These are phyloP conservation scores for Penicillium vulpinum DNA, from an alignment of 2,329 filamentous ascomycete species.

Conservation along the genomic window DNA sequence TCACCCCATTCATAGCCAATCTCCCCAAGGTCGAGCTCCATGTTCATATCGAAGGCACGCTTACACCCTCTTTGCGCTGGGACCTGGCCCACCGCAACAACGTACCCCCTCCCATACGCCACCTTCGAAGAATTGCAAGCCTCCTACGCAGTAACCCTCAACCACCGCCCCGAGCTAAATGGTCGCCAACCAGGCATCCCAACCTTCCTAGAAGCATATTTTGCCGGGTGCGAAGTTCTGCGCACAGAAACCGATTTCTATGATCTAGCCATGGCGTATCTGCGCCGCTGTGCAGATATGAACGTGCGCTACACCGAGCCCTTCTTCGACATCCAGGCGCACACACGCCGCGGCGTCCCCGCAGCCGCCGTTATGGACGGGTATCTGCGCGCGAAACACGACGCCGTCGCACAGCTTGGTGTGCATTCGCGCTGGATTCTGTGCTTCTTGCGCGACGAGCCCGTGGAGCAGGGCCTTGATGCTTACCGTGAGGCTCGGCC, in stretches of 20 bases:
- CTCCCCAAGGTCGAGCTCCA: constrained; percentile 52
- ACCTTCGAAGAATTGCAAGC: constrained; percentile 35
- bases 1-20: constrained; percentile 34
- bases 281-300: constrained; percentile 34
- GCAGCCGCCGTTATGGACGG: constrained; percentile 38
- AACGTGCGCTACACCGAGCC: constrained; percentile 45
- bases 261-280: constrained; percentile 44
- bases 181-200: constrained; percentile 31
- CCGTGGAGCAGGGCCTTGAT: constrained; percentile 40
- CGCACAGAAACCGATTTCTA: constrained; percentile 41
- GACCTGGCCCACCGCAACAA: constrained; percentile 44
- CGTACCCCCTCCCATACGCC: constrained; percentile 31
- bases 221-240: constrained; percentile 26
- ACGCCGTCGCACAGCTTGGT: constrained; percentile 27
- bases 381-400: constrained; percentile 35
- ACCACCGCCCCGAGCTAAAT: constrained; percentile 41
- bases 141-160: constrained; percentile 39
- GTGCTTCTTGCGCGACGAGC: constrained; percentile 47
- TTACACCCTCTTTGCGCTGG: constrained; percentile 46
- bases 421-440: constrained; percentile 43
- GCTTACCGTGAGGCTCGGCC: constrained; percentile 43
- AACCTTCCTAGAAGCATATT: constrained; percentile 38
- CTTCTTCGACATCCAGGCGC: constrained; percentile 48
- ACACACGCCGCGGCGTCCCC: constrained; percentile 40
- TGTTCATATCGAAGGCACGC: constrained; percentile 50